These are phyloP conservation scores for Leccinum cinnamomeum DNA, from an alignment of 1,284 basidiomycete species.

Conservation along the genomic window DNA sequence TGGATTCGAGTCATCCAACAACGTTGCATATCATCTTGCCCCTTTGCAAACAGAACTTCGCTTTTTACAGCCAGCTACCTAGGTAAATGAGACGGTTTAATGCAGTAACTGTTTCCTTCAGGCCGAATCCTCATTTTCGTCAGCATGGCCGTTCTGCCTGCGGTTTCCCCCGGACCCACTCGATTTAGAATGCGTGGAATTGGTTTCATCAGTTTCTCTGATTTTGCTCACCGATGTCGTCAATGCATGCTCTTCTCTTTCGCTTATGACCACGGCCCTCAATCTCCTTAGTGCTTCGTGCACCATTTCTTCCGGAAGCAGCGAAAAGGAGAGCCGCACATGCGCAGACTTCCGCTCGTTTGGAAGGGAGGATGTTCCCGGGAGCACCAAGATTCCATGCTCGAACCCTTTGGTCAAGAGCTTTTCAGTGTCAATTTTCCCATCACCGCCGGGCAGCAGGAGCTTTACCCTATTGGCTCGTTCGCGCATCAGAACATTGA, in stretches of 20 bases:
- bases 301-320: slow-evolving; percentile 64
- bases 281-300: slow-evolving; percentile 72
- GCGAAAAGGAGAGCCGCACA: slow-evolving; percentile 70
- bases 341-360: slow-evolving; percentile 62
- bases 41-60: not conserved
- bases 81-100: not conserved
- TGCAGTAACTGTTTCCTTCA: not conserved
- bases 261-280: slow-evolving; percentile 56
- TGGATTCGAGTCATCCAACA: not conserved
- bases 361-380: slow-evolving; percentile 73
- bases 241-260: slow-evolving; percentile 21
- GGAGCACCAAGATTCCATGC: slow-evolving; percentile 82
- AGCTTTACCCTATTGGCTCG: slow-evolving; percentile 56
- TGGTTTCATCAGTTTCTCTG: not conserved
- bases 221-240: not conserved
- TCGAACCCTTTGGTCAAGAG: slow-evolving; percentile 74
- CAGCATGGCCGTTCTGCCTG: not conserved
- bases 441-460: slow-evolving; percentile 40
- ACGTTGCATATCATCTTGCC: not conserved
- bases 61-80: not conserved
- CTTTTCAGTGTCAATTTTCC: slow-evolving; percentile 65
- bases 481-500: slow-evolving; percentile 7
- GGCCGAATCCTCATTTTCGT: not conserved
- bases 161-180: not conserved
- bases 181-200: not conserved